These are phyloP conservation scores for Papiliotrema laurentii DNA, from an alignment of 1,284 basidiomycete species.

Conservation along the genomic window DNA sequence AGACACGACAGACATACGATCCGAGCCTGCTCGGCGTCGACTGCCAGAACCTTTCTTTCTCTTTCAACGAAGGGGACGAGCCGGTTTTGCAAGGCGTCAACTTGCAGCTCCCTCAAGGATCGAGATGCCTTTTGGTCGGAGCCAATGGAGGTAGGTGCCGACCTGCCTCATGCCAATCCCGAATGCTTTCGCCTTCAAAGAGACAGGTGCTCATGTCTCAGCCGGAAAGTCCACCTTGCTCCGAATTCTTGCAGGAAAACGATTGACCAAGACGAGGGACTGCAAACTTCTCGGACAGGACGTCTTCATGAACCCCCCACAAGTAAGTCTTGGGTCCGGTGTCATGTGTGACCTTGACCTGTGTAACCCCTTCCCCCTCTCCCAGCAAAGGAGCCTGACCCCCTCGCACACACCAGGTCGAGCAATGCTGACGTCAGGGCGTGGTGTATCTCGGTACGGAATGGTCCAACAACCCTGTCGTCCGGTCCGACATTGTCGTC, in stretches of 20 bases:
- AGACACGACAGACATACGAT: not conserved
- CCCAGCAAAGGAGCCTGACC: slow-evolving; percentile 44
- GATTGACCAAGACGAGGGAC: slow-evolving; percentile 64
- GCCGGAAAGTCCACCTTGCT: slow-evolving; percentile 95
- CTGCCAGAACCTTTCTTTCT: slow-evolving; percentile 61
- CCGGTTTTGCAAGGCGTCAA: slow-evolving; percentile 61
- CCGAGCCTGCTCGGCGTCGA: slow-evolving; percentile 50
- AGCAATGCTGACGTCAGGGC: slow-evolving; percentile 48
- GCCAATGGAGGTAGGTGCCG: slow-evolving; percentile 74
- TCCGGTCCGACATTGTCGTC: slow-evolving; percentile 83
- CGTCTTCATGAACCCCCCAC: slow-evolving; percentile 64
- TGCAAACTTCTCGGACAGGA: slow-evolving; percentile 73
- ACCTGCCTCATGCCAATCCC: not conserved
- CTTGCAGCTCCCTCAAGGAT: slow-evolving; percentile 64
- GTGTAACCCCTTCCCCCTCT: not conserved
- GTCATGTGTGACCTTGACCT: too few relatives aligned
- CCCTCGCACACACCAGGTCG: slow-evolving; percentile 53
- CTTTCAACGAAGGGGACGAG: slow-evolving; percentile 51
- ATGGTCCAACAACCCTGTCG: slow-evolving; percentile 95
- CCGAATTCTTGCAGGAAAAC: slow-evolving; percentile 90
- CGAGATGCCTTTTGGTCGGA: slow-evolving; percentile 76
- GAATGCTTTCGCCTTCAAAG: not conserved
- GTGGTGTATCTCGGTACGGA: slow-evolving; percentile 90
- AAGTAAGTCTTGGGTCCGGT: slow-evolving; percentile 44
- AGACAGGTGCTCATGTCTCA: slow-evolving; percentile 27